Conservation (phyloP, 2,329 filamentous ascomycete genomes). For the Diaporthe caulivora region DNA sequence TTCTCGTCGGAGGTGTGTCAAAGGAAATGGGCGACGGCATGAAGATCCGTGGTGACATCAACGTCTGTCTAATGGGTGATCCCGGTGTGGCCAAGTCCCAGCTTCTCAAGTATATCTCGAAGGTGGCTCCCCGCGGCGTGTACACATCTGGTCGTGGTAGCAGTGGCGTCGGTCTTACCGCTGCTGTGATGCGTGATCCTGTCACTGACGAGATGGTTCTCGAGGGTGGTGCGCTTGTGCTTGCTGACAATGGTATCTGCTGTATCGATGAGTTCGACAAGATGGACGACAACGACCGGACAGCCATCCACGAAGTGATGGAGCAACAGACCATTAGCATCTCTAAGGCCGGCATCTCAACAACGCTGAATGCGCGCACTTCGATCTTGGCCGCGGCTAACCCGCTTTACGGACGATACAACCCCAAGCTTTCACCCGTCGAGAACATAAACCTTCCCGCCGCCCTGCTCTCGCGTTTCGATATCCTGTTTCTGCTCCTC, state of each 20-base stretch:
- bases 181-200: constrained; percentile 85
- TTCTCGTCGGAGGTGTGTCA: constrained; percentile 94
- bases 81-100: constrained; percentile 99
- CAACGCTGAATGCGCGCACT: constrained; percentile 92
- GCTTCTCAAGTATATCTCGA: constrained; percentile 97
- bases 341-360: constrained; percentile 78
- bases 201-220: constrained; percentile 89
- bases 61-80: constrained; percentile 98
- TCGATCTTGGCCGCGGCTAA: constrained; percentile 97
- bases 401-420: constrained; percentile 97
- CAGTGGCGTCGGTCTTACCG: constrained; percentile 85
- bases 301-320: constrained; percentile 90
- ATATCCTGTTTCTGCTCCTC: constrained; percentile 95
- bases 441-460: constrained; percentile 99
- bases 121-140: constrained; percentile 93
- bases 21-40: constrained; percentile 99
- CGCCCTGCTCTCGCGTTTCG: constrained; percentile 95
- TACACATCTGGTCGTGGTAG: constrained; percentile 86
- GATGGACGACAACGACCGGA: constrained; percentile 87
- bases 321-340: constrained; percentile 90
- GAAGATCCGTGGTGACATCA: constrained; percentile 99
- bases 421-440: constrained; percentile 94
- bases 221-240: constrained; percentile 82
- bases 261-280: constrained; percentile 92
- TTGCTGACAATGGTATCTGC: constrained; percentile 87